Conservation (phyloP, 805 yeast genomes). For the Nematodospora valgi region DNA sequence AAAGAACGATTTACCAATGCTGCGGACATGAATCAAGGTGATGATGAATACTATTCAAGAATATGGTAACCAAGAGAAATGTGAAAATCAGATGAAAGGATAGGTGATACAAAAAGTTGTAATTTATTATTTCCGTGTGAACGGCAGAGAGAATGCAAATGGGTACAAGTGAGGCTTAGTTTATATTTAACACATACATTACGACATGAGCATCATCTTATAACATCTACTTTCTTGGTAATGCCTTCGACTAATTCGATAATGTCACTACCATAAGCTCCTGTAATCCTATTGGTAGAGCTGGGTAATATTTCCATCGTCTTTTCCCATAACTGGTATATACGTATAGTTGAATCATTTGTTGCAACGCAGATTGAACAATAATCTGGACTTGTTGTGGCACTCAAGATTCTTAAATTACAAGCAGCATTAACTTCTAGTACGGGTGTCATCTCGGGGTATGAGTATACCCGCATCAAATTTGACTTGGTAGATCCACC, state of each 20-base stretch:
- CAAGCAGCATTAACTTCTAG: conserved; percentile 48
- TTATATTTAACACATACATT: no score
- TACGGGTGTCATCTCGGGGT: conserved; percentile 56
- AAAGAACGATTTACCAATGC: conserved; percentile 76
- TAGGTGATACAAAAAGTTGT: no score
- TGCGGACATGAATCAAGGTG: conserved; percentile 44
- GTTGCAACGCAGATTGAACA: conserved; percentile 67
- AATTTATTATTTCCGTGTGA: no score
- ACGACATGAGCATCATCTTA: conserved; percentile 23
- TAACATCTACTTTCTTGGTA: conserved; percentile 19
- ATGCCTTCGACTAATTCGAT: conserved; percentile 59
- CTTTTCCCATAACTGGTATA: conserved; percentile 65
- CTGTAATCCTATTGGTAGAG: conserved; percentile 16
- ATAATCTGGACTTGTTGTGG: conserved; percentile 64
- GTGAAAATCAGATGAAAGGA: no score
- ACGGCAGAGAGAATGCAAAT: no score
- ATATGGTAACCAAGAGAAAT: no score
- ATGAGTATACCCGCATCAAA: conserved; percentile 59
- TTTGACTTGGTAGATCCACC: conserved; percentile 51
- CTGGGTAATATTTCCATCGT: conserved; percentile 23
- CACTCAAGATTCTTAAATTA: conserved; percentile 59
- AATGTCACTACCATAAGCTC: conserved; percentile 20
- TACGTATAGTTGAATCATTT: conserved; percentile 73
- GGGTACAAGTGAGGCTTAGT: no score
- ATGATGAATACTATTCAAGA: no score